These are phyloP conservation scores for Hypoxylon sp. DNA, from an alignment of 2,329 filamentous ascomycete species.

Conservation along the genomic window DNA sequence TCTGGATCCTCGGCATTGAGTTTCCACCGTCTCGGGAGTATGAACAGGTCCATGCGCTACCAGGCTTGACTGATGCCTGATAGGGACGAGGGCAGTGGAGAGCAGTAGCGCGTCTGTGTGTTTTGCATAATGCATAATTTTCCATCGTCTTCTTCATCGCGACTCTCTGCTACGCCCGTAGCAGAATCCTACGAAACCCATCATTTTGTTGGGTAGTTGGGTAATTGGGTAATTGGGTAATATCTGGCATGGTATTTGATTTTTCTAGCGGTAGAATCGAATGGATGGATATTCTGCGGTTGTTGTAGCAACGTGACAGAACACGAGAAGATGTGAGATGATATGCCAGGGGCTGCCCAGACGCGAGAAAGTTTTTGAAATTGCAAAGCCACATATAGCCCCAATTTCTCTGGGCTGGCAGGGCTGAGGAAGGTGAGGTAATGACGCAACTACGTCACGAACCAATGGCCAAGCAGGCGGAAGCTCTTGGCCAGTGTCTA, in stretches of 20 bases:
- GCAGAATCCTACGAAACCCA: constrained; percentile 1
- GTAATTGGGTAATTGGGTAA: too few species aligned
- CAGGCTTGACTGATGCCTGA: too few species aligned
- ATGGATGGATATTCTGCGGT: background rate
- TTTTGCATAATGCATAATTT: background rate
- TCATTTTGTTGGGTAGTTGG: constrained; percentile 7
- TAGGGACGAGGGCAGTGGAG: constrained; percentile 18
- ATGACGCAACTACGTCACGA: constrained; percentile 16
- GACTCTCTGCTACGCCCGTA: background rate
- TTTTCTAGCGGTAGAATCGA: constrained; percentile 4
- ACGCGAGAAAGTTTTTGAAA: constrained; percentile 10
- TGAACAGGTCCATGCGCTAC: constrained; percentile 18
- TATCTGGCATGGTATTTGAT: background rate
- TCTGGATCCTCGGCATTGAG: constrained; percentile 26
- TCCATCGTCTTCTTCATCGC: background rate
- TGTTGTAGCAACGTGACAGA: constrained; percentile 17
- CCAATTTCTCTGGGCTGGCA: constrained; percentile 1
- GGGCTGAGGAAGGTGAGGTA: constrained; percentile 5
- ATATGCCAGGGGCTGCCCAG: too few species aligned
- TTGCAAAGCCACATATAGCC: constrained; percentile 26
- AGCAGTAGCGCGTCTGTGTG: background rate
- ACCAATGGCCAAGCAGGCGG: constrained; percentile 12
- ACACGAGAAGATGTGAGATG: constrained; percentile 14
- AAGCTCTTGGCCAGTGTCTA: constrained; percentile 10
- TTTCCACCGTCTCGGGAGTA: constrained; percentile 18